A percentile compares a stretch with the other conserved stretches of the same genome.
Conservation (phyloP, 2,329 filamentous ascomycete genomes). For the Fusarium keratoplasticum region DNA sequence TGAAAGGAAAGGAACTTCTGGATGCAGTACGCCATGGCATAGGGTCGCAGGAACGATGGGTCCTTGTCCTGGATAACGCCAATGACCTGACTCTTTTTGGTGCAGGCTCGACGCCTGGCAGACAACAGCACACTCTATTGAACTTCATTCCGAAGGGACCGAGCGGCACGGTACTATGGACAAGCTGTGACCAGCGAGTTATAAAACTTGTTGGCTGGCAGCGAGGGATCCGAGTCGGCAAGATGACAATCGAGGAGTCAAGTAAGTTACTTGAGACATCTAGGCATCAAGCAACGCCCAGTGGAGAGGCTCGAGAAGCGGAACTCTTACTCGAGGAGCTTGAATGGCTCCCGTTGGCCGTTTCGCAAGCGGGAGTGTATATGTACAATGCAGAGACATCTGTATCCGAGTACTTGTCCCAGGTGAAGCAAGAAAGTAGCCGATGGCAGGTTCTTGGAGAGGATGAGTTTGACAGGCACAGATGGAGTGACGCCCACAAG, state of each 20-base stretch:
- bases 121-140: slow-evolving; percentile 1
- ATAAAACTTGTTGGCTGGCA: slow-evolving; percentile 39
- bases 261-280: slow-evolving; percentile 6
- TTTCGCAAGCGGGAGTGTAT: slow-evolving; percentile 49
- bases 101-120: not conserved
- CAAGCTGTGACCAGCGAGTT: slow-evolving; percentile 47
- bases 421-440: slow-evolving; percentile 34
- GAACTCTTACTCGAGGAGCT: slow-evolving; percentile 38
- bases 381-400: slow-evolving; percentile 44
- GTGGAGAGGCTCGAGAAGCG: slow-evolving; percentile 9
- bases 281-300: not conserved
- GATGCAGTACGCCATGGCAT: slow-evolving; percentile 29
- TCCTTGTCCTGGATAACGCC: slow-evolving; percentile 51
- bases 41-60: slow-evolving; percentile 37
- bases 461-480: slow-evolving; percentile 43
- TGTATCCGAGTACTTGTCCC: slow-evolving; percentile 41
- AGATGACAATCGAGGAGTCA: slow-evolving; percentile 39
- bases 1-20: slow-evolving; percentile 38
- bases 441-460: slow-evolving; percentile 40
- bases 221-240: slow-evolving; percentile 37
- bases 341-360: slow-evolving; percentile 46
- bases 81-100: slow-evolving; percentile 48
- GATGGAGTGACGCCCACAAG: slow-evolving; percentile 44
- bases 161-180: slow-evolving; percentile 48
- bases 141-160: slow-evolving; percentile 42